Percentiles rank a stretch among this genome's conserved stretches.
phyloP scores from a whole-genome alignment of 78 protist genomes.

The Paratrimastix pyriformis region DNA sequence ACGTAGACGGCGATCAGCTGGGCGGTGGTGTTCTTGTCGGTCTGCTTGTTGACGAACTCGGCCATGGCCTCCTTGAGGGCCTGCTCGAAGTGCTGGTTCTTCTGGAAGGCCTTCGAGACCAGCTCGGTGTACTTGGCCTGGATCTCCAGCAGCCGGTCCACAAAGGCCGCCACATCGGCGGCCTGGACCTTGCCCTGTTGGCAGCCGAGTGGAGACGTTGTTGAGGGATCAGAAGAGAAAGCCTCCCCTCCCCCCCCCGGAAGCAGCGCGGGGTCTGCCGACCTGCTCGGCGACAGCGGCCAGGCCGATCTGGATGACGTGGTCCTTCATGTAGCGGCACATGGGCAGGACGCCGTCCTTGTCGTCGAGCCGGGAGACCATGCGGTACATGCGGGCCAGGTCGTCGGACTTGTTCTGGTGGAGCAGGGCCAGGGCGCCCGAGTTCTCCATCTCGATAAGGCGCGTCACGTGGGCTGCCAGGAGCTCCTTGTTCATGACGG shows the following conservation, averaged over 20 bases:
- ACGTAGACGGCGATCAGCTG: conserved; percentile 5
- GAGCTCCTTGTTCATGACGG: background rate
- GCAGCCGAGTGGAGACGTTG: no score
- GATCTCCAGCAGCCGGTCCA: background rate
- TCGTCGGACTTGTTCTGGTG: background rate
- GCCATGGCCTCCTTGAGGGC: conserved; percentile 4
- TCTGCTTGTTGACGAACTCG: background rate
- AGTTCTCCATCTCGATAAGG: background rate
- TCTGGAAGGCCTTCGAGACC: background rate
- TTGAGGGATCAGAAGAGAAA: no score
- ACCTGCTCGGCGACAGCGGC: no score
- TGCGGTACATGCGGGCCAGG: conserved; percentile 3
- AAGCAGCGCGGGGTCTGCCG: no score
- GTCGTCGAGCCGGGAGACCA: background rate
- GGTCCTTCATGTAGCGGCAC: no score
- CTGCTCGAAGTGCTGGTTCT: background rate
- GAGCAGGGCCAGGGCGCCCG: background rate
- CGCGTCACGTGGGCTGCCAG: background rate
- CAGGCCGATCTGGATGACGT: no score
- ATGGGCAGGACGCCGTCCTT: background rate
- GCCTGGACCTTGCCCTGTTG: no score
- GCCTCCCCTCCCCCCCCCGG: no score
- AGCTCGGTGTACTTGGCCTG: background rate
- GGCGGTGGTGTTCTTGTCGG: background rate
- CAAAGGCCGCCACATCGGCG: background rate